These are phyloP conservation scores for Blastocrithidia nonstop DNA, from an alignment of 208 protist species.

Conservation along the genomic window DNA sequence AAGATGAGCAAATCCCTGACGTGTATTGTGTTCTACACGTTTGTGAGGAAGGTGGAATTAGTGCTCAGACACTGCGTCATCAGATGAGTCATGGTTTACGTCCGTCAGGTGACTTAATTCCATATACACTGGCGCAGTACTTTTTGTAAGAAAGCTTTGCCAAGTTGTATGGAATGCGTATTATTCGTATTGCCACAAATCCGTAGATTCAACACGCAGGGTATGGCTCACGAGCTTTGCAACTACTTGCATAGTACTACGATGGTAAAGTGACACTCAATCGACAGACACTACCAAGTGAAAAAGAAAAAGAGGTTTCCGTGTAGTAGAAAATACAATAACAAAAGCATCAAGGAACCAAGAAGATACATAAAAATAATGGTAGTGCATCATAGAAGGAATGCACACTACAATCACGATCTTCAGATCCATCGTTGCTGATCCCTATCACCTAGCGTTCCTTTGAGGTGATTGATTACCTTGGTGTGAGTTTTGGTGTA, in stretches of 20 bases:
- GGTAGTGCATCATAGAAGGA: constrained; percentile 6
- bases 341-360: not conserved
- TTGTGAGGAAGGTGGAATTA: constrained; percentile 93
- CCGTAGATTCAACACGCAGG: constrained; percentile 93
- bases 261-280: constrained; percentile 71
- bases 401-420: constrained; percentile 11
- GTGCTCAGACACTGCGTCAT: constrained; percentile 64
- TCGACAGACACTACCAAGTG: not conserved
- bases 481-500: constrained; percentile 96
- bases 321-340: not conserved
- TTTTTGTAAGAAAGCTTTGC: constrained; percentile 93
- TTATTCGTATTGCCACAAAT: constrained; percentile 98
- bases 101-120: constrained; percentile 98
- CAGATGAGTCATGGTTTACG: constrained; percentile 82
- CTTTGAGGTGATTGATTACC: constrained; percentile 92
- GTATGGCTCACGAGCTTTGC: constrained; percentile 92
- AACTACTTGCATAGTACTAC: constrained; percentile 91
- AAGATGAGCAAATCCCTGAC: constrained; percentile 80
- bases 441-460: constrained; percentile 68
- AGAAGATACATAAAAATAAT: constrained; percentile 6
- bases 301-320: not conserved
- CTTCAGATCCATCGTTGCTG: constrained; percentile 65
- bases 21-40: constrained; percentile 97
- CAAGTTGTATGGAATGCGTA: constrained; percentile 88
- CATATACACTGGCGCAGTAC: constrained; percentile 97